Percentiles rank a stretch among this genome's conserved stretches.
phyloP scores from a whole-genome alignment of 192 early-diverging fungal genomes.

The Linnemannia schmuckeri region DNA sequence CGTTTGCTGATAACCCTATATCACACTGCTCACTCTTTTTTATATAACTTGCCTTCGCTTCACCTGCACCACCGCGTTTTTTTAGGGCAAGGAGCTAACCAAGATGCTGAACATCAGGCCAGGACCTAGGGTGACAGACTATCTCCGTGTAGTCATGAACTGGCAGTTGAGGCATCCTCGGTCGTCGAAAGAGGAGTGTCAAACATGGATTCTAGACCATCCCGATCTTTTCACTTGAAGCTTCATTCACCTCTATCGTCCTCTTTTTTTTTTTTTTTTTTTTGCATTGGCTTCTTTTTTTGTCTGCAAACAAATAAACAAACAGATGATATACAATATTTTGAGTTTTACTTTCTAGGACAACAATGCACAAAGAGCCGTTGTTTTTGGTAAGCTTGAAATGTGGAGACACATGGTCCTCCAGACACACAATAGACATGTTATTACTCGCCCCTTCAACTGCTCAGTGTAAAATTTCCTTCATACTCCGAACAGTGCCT shows the following conservation, averaged over 20 bases:
- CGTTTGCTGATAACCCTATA: background rate
- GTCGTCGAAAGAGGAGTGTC: constrained; percentile 73
- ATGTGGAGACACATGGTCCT: too few species aligned
- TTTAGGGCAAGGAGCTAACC: constrained; percentile 77
- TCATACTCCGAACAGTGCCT: too few species aligned
- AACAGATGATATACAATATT: background rate
- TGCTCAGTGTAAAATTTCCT: too few species aligned
- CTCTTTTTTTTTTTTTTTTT: background rate
- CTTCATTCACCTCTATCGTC: background rate
- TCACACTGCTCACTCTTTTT: background rate
- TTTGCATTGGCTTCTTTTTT: background rate
- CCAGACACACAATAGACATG: too few species aligned
- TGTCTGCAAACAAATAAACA: background rate
- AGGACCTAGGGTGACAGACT: constrained; percentile 74
- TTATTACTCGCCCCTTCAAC: too few species aligned
- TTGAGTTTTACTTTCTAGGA: too few species aligned
- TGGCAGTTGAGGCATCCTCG: constrained; percentile 87
- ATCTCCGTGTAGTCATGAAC: constrained; percentile 78
- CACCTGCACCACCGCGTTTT: background rate
- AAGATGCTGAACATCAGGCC: constrained; percentile 76
- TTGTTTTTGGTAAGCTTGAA: too few species aligned
- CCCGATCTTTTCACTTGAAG: constrained; percentile 27
- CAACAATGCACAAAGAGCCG: too few species aligned
- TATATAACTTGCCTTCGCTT: background rate
- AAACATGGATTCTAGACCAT: constrained; percentile 61